Evolutionary conservation across 2,329 filamentous ascomycete species (phyloP).

Genomic region (Lachnellula arida): DNA sequence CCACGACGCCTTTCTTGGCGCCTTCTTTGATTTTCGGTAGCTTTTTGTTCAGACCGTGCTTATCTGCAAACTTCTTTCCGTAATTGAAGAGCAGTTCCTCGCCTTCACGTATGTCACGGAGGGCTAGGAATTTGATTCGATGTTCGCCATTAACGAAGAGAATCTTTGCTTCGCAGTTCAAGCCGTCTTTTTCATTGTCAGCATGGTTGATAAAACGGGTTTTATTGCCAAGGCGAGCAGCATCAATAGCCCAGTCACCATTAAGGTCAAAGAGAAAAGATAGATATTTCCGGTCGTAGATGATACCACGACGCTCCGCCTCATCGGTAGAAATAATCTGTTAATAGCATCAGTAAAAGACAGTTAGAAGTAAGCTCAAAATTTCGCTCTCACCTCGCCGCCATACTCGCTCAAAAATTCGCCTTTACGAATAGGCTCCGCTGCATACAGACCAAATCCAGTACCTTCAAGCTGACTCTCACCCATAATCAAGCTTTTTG

Average conservation of each 20-base stretch:
- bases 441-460: conserved; percentile 72
- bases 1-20: conserved; percentile 20
- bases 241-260: conserved; percentile 54
- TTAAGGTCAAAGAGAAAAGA: conserved; percentile 51
- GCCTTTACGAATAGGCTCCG: conserved; percentile 38
- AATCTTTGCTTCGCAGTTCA: conserved; percentile 63
- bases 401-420: conserved; percentile 80
- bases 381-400: conserved; percentile 59
- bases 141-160: conserved; percentile 71
- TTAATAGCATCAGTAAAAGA: background rate
- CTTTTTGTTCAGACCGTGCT: conserved; percentile 45
- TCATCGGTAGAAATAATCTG: conserved; percentile 50
- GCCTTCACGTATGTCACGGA: conserved; percentile 61
- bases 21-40: conserved; percentile 16
- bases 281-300: conserved; percentile 35
- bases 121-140: conserved; percentile 69
- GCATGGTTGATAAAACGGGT: conserved; percentile 82
- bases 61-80: conserved; percentile 61
- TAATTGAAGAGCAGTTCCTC: conserved; percentile 83
- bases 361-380: background rate
- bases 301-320: conserved; percentile 27
- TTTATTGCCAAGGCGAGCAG: conserved; percentile 72
- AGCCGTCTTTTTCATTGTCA: conserved; percentile 52
- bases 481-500: conserved; percentile 64
- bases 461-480: conserved; percentile 62